These are phyloP conservation scores for Nakaseomyces uthaithaninus DNA, from an alignment of 1,139 yeast genomes.

Conservation along the genomic window DNA sequence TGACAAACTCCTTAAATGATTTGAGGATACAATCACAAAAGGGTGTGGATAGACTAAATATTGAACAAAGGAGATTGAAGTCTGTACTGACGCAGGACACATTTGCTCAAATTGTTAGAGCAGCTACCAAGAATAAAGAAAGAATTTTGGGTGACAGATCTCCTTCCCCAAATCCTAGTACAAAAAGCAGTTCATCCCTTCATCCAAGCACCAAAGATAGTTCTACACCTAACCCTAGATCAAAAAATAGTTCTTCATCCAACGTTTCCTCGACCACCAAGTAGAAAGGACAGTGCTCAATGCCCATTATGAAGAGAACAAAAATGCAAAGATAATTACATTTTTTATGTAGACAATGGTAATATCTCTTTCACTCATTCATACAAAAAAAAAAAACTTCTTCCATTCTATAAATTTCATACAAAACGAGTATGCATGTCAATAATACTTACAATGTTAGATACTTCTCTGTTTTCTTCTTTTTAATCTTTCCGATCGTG, in stretches of 20 bases:
- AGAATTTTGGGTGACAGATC: conserved; percentile 20
- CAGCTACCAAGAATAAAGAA: conserved; percentile 63
- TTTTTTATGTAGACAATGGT: too few species aligned
- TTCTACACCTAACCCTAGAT: background rate
- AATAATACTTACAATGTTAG: conserved; percentile 1
- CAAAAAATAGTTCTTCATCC: background rate
- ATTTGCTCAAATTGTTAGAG: conserved; percentile 65
- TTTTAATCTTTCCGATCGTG: conserved; percentile 6
- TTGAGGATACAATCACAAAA: conserved; percentile 12
- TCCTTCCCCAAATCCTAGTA: conserved; percentile 4
- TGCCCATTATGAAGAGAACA: too few species aligned
- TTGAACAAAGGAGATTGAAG: conserved; percentile 21
- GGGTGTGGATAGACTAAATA: conserved; percentile 7
- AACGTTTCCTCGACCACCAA: background rate
- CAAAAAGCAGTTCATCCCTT: background rate
- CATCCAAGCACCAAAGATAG: background rate
- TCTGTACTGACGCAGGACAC: conserved; percentile 40
- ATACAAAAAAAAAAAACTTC: background rate
- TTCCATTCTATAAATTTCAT: background rate
- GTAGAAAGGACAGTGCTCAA: too few species aligned
- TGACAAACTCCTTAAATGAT: conserved; percentile 16
- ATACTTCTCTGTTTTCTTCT: conserved; percentile 5
- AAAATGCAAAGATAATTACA: too few species aligned
- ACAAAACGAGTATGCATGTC: background rate
- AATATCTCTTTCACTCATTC: too few species aligned